Conservation (phyloP, 169 alveolate genomes). For the Plasmodium gaboni region DNA sequence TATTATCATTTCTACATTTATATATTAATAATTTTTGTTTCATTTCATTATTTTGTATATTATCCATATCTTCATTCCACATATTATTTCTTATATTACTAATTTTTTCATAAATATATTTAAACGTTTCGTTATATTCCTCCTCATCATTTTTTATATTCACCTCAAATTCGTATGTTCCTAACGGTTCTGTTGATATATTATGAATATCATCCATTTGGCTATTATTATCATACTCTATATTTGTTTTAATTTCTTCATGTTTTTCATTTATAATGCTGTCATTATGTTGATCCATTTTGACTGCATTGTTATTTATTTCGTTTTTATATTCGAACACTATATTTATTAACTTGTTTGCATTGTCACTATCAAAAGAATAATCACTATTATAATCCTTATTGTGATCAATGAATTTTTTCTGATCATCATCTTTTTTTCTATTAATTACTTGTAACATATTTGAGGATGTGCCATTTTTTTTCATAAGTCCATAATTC, state of each 20-base stretch:
- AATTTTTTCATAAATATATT: slow-evolving; percentile 44
- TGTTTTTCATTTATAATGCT: too few species aligned
- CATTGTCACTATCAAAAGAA: slow-evolving; percentile 53
- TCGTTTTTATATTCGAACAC: slow-evolving; percentile 8
- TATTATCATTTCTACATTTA: neutral
- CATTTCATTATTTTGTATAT: slow-evolving; percentile 46
- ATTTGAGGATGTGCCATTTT: too few species aligned
- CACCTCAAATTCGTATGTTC: slow-evolving; percentile 33
- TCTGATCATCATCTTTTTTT: slow-evolving; percentile 28
- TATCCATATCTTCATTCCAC: slow-evolving; percentile 42
- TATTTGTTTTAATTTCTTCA: neutral
- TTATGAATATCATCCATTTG: too few species aligned
- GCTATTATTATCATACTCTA: neutral
- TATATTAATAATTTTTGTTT: slow-evolving; percentile 4
- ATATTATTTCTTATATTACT: slow-evolving; percentile 45
- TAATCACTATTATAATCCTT: slow-evolving; percentile 26
- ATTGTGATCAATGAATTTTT: neutral
- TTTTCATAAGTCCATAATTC: too few species aligned
- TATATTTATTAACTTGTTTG: slow-evolving; percentile 9
- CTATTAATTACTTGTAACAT: neutral
- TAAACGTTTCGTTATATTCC: slow-evolving; percentile 14
- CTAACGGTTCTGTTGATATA: neutral
- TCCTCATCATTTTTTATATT: slow-evolving; percentile 5
- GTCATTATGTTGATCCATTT: too few species aligned
- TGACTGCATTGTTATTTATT: neutral